Evolutionary conservation across 140 eudicot species (phyloP).

Genomic region (Cichorium intybus): DNA sequence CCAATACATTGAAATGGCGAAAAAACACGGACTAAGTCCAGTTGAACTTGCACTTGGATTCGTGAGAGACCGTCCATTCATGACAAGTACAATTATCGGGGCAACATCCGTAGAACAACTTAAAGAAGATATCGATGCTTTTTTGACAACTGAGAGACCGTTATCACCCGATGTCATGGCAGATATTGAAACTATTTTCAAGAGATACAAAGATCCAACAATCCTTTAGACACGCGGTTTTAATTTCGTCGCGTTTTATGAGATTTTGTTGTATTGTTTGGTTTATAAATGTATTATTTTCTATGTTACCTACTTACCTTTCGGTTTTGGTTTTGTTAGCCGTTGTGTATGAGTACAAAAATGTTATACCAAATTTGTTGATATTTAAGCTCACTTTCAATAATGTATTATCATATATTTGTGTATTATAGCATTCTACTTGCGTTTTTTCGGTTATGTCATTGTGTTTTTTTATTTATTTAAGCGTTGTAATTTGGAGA

Average conservation of each 20-base stretch:
- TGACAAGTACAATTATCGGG: conserved; percentile 87
- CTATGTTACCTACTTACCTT: too few relatives aligned
- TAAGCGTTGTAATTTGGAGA: too few relatives aligned
- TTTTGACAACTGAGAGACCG: conserved; percentile 66
- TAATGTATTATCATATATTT: too few relatives aligned
- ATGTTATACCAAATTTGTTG: too few relatives aligned
- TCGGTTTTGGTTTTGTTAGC: too few relatives aligned
- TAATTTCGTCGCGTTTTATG: not conserved
- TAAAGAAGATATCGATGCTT: conserved; percentile 88
- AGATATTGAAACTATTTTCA: conserved; percentile 70
- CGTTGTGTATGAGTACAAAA: too few relatives aligned
- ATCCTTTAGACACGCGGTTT: conserved; percentile 34
- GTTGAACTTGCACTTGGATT: conserved; percentile 87
- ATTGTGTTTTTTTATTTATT: too few relatives aligned
- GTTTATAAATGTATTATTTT: not conserved
- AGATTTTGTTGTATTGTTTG: not conserved
- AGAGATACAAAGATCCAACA: conserved; percentile 85
- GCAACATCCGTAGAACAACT: conserved; percentile 93
- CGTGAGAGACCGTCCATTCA: conserved; percentile 80
- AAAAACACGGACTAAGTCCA: conserved; percentile 75
- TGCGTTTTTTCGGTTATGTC: too few relatives aligned
- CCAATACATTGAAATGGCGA: conserved; percentile 66
- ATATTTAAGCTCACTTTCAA: too few relatives aligned
- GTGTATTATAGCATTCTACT: too few relatives aligned
- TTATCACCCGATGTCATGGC: conserved; percentile 63